Evolutionary conservation across 2,329 filamentous ascomycete genomes (phyloP).

Genomic region (Fusarium transvaalense): DNA sequence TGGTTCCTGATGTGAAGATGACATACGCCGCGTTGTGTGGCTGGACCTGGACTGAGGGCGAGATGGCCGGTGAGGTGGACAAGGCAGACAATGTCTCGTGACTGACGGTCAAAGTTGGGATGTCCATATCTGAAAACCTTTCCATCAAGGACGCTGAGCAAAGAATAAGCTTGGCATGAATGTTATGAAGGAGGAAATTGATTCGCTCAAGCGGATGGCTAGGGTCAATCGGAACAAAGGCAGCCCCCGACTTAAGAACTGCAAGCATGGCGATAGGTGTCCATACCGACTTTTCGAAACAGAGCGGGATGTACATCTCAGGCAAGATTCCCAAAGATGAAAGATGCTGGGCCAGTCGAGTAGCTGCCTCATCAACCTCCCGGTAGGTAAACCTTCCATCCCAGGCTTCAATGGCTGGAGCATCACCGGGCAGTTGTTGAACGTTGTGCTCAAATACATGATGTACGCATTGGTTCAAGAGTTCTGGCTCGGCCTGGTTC

Average conservation of each 20-base stretch:
- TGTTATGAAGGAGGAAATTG: conserved; percentile 23
- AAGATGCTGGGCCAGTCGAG: conserved; percentile 53
- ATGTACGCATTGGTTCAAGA: conserved; percentile 53
- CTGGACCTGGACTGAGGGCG: background rate
- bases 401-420: conserved; percentile 59
- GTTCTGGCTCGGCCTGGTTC: conserved; percentile 42
- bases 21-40: conserved; percentile 29
- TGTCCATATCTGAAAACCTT: background rate
- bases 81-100: background rate
- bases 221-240: conserved; percentile 53
- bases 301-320: conserved; percentile 50
- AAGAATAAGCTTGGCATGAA: conserved; percentile 25
- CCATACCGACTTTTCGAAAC: conserved; percentile 56
- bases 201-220: conserved; percentile 51
- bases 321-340: conserved; percentile 50
- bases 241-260: conserved; percentile 53
- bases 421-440: conserved; percentile 43
- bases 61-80: fast-evolving
- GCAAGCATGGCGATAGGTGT: conserved; percentile 51
- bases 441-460: conserved; percentile 56
- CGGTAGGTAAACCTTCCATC: conserved; percentile 56
- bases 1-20: conserved; percentile 43
- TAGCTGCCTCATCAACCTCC: conserved; percentile 48
- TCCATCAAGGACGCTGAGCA: conserved; percentile 10
- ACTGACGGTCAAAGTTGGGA: background rate